Percentiles rank a stretch among this genome's conserved stretches.
Conservation (phyloP, 805 yeast genomes). For the Metschnikowia koreensis region DNA sequence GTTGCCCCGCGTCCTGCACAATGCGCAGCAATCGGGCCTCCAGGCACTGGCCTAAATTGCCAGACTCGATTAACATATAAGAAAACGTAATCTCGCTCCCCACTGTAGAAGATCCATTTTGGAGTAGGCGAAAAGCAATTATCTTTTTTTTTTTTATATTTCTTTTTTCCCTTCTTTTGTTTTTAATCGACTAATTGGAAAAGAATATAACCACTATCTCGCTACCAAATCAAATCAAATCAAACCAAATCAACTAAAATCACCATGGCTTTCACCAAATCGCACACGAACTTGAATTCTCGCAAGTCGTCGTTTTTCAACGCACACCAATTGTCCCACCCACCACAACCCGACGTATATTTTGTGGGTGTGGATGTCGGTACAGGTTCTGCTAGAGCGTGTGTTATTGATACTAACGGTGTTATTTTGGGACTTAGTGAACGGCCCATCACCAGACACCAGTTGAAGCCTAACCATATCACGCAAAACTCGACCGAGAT, state of each 20-base stretch:
- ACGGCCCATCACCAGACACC: slow-evolving; percentile 74
- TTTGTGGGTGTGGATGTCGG: slow-evolving; percentile 92
- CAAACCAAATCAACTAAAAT: too few relatives aligned
- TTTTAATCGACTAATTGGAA: not conserved
- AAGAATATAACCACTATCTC: not conserved
- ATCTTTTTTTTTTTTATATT: too few relatives aligned
- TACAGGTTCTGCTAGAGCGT: slow-evolving; percentile 97
- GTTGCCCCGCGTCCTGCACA: slow-evolving; percentile 15
- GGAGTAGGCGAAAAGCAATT: not conserved
- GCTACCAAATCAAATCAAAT: not conserved
- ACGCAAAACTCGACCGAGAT: slow-evolving; percentile 90
- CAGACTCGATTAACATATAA: not conserved
- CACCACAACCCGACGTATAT: slow-evolving; percentile 46
- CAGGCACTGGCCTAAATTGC: not conserved
- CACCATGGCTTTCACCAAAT: slow-evolving; percentile 25
- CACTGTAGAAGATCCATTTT: not conserved
- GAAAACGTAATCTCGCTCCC: not conserved
- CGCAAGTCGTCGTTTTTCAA: slow-evolving; percentile 41
- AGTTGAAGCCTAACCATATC: slow-evolving; percentile 67
- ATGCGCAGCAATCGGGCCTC: slow-evolving; percentile 13
- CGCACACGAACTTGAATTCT: slow-evolving; percentile 40
- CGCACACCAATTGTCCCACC: slow-evolving; percentile 31
- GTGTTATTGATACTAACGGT: slow-evolving; percentile 81
- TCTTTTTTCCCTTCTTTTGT: too few relatives aligned
- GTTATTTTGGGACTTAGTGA: slow-evolving; percentile 77